Percentiles rank a stretch among this genome's conserved stretches.
Evolutionary conservation across 305 asterid genomes (phyloP).

Genomic region (Fraxinus ornus): DNA sequence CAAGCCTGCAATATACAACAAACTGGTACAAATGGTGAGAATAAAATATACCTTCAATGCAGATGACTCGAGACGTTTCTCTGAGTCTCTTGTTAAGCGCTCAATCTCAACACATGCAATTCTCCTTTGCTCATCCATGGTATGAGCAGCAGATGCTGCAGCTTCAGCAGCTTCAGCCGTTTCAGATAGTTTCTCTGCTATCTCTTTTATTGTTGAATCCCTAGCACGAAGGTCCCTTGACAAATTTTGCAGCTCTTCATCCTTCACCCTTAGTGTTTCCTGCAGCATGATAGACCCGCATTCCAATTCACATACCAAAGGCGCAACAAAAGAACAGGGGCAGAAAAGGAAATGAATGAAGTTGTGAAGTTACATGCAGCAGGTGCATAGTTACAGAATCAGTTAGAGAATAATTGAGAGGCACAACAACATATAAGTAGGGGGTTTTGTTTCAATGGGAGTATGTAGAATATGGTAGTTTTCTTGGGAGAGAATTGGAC

Average conservation of each 20-base stretch:
- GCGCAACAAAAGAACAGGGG: not conserved
- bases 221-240: slow-evolving; percentile 86
- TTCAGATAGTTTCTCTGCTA: slow-evolving; percentile 86
- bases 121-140: slow-evolving; percentile 90
- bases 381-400: not conserved
- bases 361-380: not conserved
- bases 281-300: slow-evolving; percentile 30
- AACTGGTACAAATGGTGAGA: slow-evolving; percentile 15
- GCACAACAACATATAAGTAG: not conserved
- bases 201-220: slow-evolving; percentile 82
- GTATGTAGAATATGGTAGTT: not conserved
- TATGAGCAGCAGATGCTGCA: slow-evolving; percentile 96
- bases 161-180: slow-evolving; percentile 97
- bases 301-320: not conserved
- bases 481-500: not conserved
- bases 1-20: not conserved
- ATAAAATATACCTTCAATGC: slow-evolving; percentile 49
- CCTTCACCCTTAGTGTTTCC: slow-evolving; percentile 98
- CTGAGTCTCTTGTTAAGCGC: slow-evolving; percentile 63
- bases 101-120: slow-evolving; percentile 81
- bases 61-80: slow-evolving; percentile 58
- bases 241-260: slow-evolving; percentile 95
- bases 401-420: not conserved
- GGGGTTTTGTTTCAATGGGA: not conserved
- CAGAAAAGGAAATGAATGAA: not conserved